Percentiles rank a stretch among this genome's conserved stretches.
phyloP scores from a whole-genome alignment of 2,329 filamentous ascomycete genomes.

The Aspergillus neoniger region DNA sequence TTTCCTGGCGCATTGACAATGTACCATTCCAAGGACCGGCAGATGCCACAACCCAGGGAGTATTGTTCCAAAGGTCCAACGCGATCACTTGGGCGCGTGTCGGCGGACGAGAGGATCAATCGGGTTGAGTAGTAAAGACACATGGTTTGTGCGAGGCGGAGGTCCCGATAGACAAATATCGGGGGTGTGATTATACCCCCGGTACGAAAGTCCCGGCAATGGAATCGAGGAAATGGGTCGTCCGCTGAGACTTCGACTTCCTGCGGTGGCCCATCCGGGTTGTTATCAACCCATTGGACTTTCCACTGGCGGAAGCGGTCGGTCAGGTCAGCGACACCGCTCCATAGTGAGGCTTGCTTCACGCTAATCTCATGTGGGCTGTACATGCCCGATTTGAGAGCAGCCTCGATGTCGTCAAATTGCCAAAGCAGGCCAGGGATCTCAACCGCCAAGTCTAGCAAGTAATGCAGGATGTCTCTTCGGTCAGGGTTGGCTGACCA shows the following conservation, averaged over 20 bases:
- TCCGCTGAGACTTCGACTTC: constrained; percentile 29
- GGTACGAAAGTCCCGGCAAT: constrained; percentile 36
- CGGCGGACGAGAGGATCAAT: constrained; percentile 38
- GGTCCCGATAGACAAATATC: constrained; percentile 37
- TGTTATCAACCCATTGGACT: constrained; percentile 32
- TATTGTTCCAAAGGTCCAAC: constrained; percentile 37
- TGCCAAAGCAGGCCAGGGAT: constrained; percentile 35
- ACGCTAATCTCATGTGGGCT: constrained; percentile 34
- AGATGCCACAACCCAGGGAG: constrained; percentile 38
- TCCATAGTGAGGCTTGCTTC: constrained; percentile 39
- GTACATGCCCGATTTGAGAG: constrained; percentile 24
- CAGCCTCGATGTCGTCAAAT: constrained; percentile 33
- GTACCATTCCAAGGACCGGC: constrained; percentile 39
- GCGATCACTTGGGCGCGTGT: constrained; percentile 32
- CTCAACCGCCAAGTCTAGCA: constrained; percentile 40
- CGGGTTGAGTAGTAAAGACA: constrained; percentile 37
- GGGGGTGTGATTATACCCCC: constrained; percentile 33
- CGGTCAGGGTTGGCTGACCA: constrained; percentile 40
- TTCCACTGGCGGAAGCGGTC: constrained; percentile 35
- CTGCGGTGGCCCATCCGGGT: constrained; percentile 31
- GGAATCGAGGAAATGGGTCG: constrained; percentile 37
- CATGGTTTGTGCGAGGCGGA: constrained; percentile 41
- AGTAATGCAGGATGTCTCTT: constrained; percentile 41
- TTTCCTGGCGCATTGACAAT: constrained; percentile 39
- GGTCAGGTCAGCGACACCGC: constrained; percentile 36